Base-by-base conservation (phyloP, 208 protist genomes). In the Herpetomonas samuelpessoai region DNA sequence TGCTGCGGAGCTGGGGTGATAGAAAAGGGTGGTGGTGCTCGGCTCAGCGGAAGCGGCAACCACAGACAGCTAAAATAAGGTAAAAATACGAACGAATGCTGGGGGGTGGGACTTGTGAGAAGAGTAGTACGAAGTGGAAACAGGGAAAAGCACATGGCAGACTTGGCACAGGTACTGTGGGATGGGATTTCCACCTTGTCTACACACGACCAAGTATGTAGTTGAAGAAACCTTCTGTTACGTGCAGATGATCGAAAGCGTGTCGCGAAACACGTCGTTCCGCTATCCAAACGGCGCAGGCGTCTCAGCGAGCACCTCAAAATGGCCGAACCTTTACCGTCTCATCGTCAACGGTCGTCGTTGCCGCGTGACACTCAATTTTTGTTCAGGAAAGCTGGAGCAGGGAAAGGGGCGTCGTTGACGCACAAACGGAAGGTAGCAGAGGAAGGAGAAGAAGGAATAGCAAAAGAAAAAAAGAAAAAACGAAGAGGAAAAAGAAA, bases 351-450 rank as follows among this genome's bases (percentile, higher is more conserved):
- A 41, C 9, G 35, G 35, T 18, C 35, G 9, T 18, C 35, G 35
- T 14, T 41, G 35, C 35, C 35, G 14, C 35, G 14, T 41, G 35
- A 6, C 6, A 41, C 14, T 41, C 9, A 6, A 18, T 41, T 14
- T 41, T 41, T 41, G 6, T 14, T 41, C 9, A 41, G 14, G 14
- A 14, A 41, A 41, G 35, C 9, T 41, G 35, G 35, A 41, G 35
- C 9, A 41, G 35, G 35, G 35, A 41, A 41, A 14, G n/a, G n/a
- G n/a, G n/a, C n/a, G n/a, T n/a, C n/a, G n/a, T n/a, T n/a, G n/a
- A n/a, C n/a, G n/a, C n/a, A n/a, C n/a, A 53, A 55, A 52, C 38
- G 35, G 52, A 24, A 52, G 3, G 28, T 57, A 57, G 35, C 35
- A 41, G 35, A 41, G 14, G 35, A 14, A 14, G 35, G 14, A 41